These are phyloP conservation scores for Ophiognomonia clavigignenti-juglandacearum DNA, from an alignment of 2,329 filamentous ascomycete species.

Conservation along the genomic window DNA sequence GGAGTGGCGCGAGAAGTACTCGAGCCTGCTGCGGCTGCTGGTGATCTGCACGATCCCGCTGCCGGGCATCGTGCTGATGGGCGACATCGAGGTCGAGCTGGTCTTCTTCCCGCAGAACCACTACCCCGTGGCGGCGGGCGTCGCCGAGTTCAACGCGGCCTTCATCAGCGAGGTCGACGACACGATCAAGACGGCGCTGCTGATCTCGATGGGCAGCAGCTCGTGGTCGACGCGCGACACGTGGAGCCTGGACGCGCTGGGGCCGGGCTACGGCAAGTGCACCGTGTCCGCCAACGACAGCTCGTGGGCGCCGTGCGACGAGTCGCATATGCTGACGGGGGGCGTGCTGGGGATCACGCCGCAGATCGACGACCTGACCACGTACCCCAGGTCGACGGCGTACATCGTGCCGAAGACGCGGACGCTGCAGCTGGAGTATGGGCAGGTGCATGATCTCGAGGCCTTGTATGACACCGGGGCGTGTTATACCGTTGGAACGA, in stretches of 20 bases:
- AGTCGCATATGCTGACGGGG: conserved; percentile 4
- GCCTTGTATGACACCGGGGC: conserved; percentile 1
- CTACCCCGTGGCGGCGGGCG: background rate
- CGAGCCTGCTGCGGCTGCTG: conserved; percentile 6
- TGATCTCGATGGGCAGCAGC: conserved; percentile 7
- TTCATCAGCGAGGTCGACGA: conserved; percentile 1
- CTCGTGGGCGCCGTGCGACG: conserved; percentile 5
- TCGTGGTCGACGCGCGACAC: conserved; percentile 6
- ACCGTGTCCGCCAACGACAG: conserved; percentile 1
- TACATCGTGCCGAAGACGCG: conserved; percentile 7
- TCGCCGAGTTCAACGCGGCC: conserved; percentile 6
- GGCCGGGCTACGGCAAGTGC: conserved; percentile 1
- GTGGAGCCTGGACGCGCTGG: conserved; percentile 2
- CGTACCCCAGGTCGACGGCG: background rate
- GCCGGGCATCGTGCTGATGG: conserved; percentile 9
- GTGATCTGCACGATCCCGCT: conserved; percentile 7
- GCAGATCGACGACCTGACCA: conserved; percentile 2
- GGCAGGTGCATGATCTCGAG: conserved; percentile 1
- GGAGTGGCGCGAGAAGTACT: conserved; percentile 10
- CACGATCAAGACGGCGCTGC: background rate
- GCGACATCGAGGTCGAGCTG: conserved; percentile 2
- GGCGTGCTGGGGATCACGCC: conserved; percentile 6
- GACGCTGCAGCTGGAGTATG: conserved; percentile 9
- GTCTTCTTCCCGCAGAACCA: conserved; percentile 9
- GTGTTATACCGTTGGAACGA: conserved; percentile 3